Evolutionary conservation across 163 green algal genomes (phyloP), one percentile per base, ranked within the genome.

Genomic region (Chloromonas sp.): DNA sequence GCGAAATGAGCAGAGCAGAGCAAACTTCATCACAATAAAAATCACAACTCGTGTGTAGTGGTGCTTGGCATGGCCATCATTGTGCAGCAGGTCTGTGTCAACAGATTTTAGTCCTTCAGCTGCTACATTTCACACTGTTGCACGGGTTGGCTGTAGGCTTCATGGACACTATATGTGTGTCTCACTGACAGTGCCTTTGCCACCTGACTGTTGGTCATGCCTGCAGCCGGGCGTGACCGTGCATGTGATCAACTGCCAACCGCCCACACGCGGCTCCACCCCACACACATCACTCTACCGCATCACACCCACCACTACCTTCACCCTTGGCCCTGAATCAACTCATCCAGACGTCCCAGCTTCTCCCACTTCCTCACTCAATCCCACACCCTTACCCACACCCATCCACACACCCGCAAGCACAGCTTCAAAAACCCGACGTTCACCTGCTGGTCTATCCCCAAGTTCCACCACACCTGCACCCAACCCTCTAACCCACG

Each of bases 221-320:
- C 57, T 61, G 58, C 78, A 81, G 78, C 78, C 15, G 1, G 2
- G 11, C 2, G 1, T 2, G 78, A 5, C 57, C 5, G 15, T 61
- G 78, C 78, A 81, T 2, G n/a, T n/a, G 78, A 57, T n/a, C 15
- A 5, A 60, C 3, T 8, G 1, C 2, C 36, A 36, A 36, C 36
- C 36, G 36, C 36, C 36, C 36, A 36, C 36, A 36, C 36, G 36
- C 36, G 36, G 1, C 15, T 2, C 78, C n/a, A 62, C 57, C 36
- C n/a, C 57, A 58, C 2, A 61, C 5, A 2, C 36, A 61, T 58
- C 78, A 15, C 36, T 81, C 57, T 81, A 58, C 78, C 78, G 78
- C 36, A 81, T 81, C 78, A 81, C 78, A 8, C 57, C n/a, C 78
- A 2, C 78, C 60, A 83, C 79, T n/a, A 58, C 5, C 14, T n/a